Base-by-base conservation (phyloP, 345 rosid genomes). In the Clarkia xantiana region DNA sequence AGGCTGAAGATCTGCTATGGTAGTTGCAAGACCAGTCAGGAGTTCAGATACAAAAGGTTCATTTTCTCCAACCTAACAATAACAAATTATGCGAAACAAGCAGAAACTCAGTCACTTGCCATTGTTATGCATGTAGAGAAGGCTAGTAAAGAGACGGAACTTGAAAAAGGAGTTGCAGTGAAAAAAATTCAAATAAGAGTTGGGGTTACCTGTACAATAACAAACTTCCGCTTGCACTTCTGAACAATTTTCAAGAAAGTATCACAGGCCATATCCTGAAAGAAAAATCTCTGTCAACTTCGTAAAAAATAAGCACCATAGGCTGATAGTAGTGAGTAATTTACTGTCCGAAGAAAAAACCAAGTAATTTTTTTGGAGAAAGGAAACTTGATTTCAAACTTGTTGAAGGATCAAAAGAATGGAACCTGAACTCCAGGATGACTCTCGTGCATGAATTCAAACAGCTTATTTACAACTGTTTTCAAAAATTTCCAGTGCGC, bases 1-100 rank as follows among this genome's bases (percentile, higher is more conserved):
- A 65, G 95, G 95, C 78, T 87, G 95, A 41, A 93, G 99, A 76
- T 93, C 99, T 59, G 76, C 71, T 51, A 93, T 88, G n/a, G 94
- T 93, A 10, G 88, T 74, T 45, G 91, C 81, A 74, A 87, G 97
- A 68, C 88, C 86, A 10, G 94, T 41, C 18, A 93, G 76, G 71
- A 87, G 99, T 73, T 93, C 97, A 57, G 99, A 93, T 50, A 93
- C 96, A 77, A 93, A 93, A 56, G 99, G 84, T 60, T 87, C 99
- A 34, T 60, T 93, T 69, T 93, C 96, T 61, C 95, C 99, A 57
- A 93, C 94, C 99, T 87, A 79, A 58, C 65, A 67, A 52, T 22
- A 42, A 55, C 55, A 58, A 13, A n/a, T 34, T 34, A 20, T 18
- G 20, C 48, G 18, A 51, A 49, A 29, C 3, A 4, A 45, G 18